Base-by-base conservation (phyloP, 305 asterid species). In the Plantago rigida region DNA sequence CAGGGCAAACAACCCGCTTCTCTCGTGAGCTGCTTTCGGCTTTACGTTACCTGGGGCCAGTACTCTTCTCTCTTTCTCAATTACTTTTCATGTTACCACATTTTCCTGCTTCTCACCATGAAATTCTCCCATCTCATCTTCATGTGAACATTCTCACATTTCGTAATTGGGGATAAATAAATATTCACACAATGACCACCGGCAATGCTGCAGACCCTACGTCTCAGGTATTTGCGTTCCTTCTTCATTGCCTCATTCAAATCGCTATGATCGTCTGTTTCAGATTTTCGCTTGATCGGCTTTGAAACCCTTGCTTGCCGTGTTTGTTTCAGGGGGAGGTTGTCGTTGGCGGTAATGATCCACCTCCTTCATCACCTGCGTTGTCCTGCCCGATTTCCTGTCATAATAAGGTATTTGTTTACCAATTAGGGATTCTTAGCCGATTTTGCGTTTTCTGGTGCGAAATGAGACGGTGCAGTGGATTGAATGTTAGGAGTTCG, bases 401-500 rank as follows among this genome's bases (percentile, higher is more conserved):
- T 44, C 86, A 84, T 66, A 85, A 74, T 65, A 89, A 89, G 96
- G 97, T 87, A 11, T 34, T 49, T 51, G 10, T 11, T 59, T 14
- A 13, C 9, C 34, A 56, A 52, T 45, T 53, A 7, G 44, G 24
- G 10, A 51, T 3, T 17, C 19, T 17, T 17, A 17, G 19, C 34
- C 5, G 10, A 19, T 31, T 31, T 26, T 2, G 14, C 31, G n/a
- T 2, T 53, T 57, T 17, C 54, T 34, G 39, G 19, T 17, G 19
- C 19, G 19, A 17, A 17, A 17, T 17, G 19, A 17, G 19, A 17
- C 19, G 19, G 19, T 17, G 19, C 19, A 17, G 19, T 17, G 19
- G 50, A 42, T 49, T 31, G 9, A 36, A 36, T 34, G 7, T 34
- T 46, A 56, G 29, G 17, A 13, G 28, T 59, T 51, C 41, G 36